Conservation (phyloP, 2,329 filamentous ascomycete genomes). For the Exophiala mesophila region DNA sequence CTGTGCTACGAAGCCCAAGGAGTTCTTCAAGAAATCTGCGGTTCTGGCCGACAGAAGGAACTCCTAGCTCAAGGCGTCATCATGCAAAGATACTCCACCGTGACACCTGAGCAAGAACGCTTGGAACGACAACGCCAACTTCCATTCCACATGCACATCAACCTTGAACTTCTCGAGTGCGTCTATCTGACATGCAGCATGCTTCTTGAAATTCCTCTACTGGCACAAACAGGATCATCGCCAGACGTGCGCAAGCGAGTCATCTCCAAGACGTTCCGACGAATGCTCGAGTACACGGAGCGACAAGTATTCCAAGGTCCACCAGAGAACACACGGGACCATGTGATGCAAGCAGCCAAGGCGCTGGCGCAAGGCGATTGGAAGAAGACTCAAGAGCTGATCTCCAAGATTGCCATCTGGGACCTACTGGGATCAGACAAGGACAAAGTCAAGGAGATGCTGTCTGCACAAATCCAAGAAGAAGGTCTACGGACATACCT, state of each 20-base stretch:
- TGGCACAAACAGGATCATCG: constrained; percentile 93
- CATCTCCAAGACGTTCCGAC: constrained; percentile 98
- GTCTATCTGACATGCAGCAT: constrained; percentile 99
- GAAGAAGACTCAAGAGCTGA: constrained; percentile 92
- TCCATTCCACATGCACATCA: constrained; percentile 99
- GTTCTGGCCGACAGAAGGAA: constrained; percentile 96
- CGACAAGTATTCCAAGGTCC: constrained; percentile 98
- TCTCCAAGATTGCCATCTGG: constrained; percentile 99
- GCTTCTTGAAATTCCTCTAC: constrained; percentile 94
- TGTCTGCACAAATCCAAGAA: constrained; percentile 96
- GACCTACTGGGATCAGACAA: constrained; percentile 79
- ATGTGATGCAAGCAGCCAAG: constrained; percentile 98
- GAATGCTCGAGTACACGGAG: constrained; percentile 99
- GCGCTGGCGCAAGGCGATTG: constrained; percentile 94
- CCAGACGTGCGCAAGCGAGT: constrained; percentile 96
- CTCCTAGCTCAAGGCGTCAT: constrained; percentile 95
- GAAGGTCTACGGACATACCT: constrained; percentile 97
- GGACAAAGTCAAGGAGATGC: constrained; percentile 93
- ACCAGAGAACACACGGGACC: constrained; percentile 96
- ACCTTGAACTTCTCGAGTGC: constrained; percentile 94
- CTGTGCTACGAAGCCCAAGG: constrained; percentile 97
- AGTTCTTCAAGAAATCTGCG: constrained; percentile 95
- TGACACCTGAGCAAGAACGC: constrained; percentile 95
- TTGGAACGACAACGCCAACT: constrained; percentile 95
- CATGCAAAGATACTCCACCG: constrained; percentile 93